Conservation (phyloP, 2,329 filamentous ascomycete species). For the Didymella pomorum region DNA sequence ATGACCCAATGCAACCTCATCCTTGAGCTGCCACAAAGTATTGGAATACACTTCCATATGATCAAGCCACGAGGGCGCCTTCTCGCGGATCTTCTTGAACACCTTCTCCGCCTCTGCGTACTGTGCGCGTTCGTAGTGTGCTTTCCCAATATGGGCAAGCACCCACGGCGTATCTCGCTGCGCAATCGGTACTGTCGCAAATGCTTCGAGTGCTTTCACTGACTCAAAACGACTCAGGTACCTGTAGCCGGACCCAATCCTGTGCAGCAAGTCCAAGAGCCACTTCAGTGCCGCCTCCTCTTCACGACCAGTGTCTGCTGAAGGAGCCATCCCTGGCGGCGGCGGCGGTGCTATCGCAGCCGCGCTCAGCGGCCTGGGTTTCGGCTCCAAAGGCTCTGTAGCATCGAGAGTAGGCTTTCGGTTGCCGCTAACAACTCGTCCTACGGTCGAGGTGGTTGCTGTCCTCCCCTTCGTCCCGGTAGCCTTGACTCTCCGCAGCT, state of each 20-base stretch:
- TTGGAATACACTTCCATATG: constrained; percentile 99
- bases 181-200: constrained; percentile 71
- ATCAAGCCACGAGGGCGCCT: constrained; percentile 83
- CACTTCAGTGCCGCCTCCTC: constrained; percentile 79
- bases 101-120: constrained; percentile 88
- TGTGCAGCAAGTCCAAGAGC: constrained; percentile 81
- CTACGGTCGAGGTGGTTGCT: constrained; percentile 74
- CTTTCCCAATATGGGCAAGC: constrained; percentile 86
- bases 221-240: constrained; percentile 81
- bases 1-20: constrained; percentile 89
- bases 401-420: constrained; percentile 74
- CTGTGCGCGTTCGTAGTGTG: constrained; percentile 87
- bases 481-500: constrained; percentile 84
- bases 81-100: constrained; percentile 79
- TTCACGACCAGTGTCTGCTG: constrained; percentile 69
- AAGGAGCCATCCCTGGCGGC: constrained; percentile 48
- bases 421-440: constrained; percentile 88
- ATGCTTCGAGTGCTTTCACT: constrained; percentile 76
- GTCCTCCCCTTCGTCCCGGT: constrained; percentile 71
- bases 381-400: constrained; percentile 75
- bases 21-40: constrained; percentile 97
- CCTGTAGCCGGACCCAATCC: constrained; percentile 82
- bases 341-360: constrained; percentile 37
- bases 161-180: constrained; percentile 96
- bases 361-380: constrained; percentile 49